Evolutionary conservation across 306 rosid genomes (phyloP).

Genomic region (Heteromeles arbutifolia): DNA sequence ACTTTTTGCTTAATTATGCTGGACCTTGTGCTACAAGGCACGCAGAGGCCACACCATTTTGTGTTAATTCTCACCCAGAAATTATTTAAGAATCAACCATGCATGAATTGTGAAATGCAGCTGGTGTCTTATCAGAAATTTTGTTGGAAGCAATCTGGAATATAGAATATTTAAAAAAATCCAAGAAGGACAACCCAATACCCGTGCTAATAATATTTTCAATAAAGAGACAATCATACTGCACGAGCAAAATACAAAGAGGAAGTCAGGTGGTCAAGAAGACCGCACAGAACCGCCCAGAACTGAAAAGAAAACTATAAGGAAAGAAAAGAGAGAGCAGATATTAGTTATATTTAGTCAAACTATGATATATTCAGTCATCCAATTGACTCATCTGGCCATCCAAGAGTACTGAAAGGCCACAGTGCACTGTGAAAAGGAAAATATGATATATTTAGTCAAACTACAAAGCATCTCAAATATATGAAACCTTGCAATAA

Average conservation of each 20-base stretch:
- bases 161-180: not conserved
- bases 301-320: too few species aligned
- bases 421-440: constrained; percentile 66
- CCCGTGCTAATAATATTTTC: too few species aligned
- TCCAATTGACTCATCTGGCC: constrained; percentile 79
- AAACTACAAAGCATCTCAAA: not conserved
- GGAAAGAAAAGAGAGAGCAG: too few species aligned
- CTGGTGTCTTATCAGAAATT: not conserved
- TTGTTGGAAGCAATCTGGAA: not conserved
- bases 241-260: too few species aligned
- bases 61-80: not conserved
- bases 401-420: constrained; percentile 99
- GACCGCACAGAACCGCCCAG: too few species aligned
- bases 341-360: too few species aligned
- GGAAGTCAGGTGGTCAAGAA: too few species aligned
- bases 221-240: too few species aligned
- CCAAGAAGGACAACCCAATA: not conserved
- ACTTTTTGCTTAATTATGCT: too few species aligned
- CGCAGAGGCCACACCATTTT: not conserved
- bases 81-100: not conserved
- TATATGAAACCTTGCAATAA: not conserved
- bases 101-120: not conserved
- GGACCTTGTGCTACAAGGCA: too few species aligned
- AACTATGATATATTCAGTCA: too few species aligned
- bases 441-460: not conserved